A percentile compares a stretch with the other conserved stretches of the same genome.
These are phyloP conservation scores for Neospermospora avenae DNA, from an alignment of 2,329 filamentous ascomycete genomes.

Conservation along the genomic window DNA sequence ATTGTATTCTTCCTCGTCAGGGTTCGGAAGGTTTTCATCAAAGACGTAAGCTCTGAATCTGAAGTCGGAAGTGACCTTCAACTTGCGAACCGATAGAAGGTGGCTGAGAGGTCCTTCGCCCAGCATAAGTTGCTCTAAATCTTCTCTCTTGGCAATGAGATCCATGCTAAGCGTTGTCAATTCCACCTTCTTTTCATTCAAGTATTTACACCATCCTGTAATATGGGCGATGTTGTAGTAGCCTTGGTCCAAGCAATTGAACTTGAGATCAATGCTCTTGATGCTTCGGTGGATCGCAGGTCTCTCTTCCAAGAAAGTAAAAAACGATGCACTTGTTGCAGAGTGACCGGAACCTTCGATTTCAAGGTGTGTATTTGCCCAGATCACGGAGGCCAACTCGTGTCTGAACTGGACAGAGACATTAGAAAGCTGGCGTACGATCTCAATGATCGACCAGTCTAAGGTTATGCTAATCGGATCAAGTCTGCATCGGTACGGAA, in stretches of 20 bases:
- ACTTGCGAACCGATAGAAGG: not conserved
- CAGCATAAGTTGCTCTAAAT: not conserved
- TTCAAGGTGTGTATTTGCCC: not conserved
- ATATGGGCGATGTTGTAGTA: not conserved
- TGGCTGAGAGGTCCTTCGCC: not conserved
- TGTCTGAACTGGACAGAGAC: not conserved
- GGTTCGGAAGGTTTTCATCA: too few relatives aligned
- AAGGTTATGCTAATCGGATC: not conserved
- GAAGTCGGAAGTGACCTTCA: not conserved
- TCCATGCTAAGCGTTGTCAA: not conserved
- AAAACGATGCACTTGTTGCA: not conserved
- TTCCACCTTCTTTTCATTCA: not conserved
- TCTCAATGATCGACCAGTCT: not conserved
- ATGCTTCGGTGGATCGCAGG: not conserved
- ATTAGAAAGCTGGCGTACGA: not conserved
- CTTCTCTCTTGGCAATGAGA: not conserved
- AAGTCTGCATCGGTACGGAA: not conserved
- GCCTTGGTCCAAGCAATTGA: too few relatives aligned
- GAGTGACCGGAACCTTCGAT: not conserved
- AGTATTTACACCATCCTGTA: not conserved
- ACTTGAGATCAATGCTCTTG: not conserved
- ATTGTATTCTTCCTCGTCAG: not conserved
- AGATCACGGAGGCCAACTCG: not conserved
- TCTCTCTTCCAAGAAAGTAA: not conserved
- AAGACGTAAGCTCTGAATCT: not conserved